Evolutionary conservation across 1,139 yeast genomes (phyloP), one percentile per base, ranked within the genome.

Genomic region (Magnusiomyces suaveolens): DNA sequence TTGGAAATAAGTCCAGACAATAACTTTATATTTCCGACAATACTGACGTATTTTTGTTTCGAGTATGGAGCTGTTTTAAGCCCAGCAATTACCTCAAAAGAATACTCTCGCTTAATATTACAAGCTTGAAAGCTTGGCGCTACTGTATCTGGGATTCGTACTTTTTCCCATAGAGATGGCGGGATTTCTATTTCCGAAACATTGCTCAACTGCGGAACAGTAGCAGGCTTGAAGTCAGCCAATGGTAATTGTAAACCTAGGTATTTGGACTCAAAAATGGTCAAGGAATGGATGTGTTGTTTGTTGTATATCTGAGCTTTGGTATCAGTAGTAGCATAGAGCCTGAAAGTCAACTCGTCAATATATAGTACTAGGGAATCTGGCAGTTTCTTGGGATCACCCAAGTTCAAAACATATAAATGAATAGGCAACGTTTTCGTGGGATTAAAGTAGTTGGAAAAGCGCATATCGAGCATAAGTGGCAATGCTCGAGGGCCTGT

Each of bases 111-210:
- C 2, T 73, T 64, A 18, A 82, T 75, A 63, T 81, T 82, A 64
- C 87, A 82, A 2, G 83, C 78, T 43, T 66, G 69, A 65, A 83
- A 83, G 3, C 79, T 71, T 1, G 87, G 86, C 0, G 81, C 68
- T 8, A 80, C 66, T 54, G 72, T 66, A 50, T 73, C 76, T 0
- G 87, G 84, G 16, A 82, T 62, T 0, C 72, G 64, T 38, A 78
- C 75, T 56, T 74, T 74, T 54, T 59, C 50, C 52, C 63, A 55
- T 10, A 62, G 16, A 1, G 39, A 41, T 0, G 55, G 52, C 12
- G 65, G 63, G 24, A 67, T 52, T 26, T 51, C 56, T 10, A 62
- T 50, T 49, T 65, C 66, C 60, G 43, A 47, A 21, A 47, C 50
- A 10, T 33, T 18, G 4, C 29, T 20, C 57, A 60, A 26, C 56